These are phyloP conservation scores for Craterostigma plantagineum DNA, from an alignment of 257 asterid genomes.

Conservation along the genomic window DNA sequence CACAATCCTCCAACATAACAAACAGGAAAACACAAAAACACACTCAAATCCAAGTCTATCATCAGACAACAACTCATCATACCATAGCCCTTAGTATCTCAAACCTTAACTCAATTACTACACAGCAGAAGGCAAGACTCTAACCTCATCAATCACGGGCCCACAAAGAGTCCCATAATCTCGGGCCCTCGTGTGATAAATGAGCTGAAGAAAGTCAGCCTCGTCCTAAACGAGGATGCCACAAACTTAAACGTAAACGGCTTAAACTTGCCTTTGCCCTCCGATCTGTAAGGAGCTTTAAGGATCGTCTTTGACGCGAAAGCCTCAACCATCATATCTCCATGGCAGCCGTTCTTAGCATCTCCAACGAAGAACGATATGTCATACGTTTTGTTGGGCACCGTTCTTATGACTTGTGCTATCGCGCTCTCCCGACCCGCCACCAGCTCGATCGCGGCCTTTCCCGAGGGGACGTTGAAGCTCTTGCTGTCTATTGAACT, in stretches of 20 bases:
- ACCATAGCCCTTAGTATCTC: too few species aligned
- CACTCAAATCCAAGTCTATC: too few species aligned
- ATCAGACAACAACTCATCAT: too few species aligned
- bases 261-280: slow-evolving; percentile 33
- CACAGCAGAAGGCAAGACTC: slow-evolving; percentile 17
- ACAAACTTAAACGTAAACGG: slow-evolving; percentile 36
- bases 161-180: slow-evolving; percentile 69
- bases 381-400: slow-evolving; percentile 29
- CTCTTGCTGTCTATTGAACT: slow-evolving; percentile 44
- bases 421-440: slow-evolving; percentile 78
- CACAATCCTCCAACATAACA: too few species aligned
- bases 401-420: slow-evolving; percentile 49
- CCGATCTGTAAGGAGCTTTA: slow-evolving; percentile 45
- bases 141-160: slow-evolving; percentile 62
- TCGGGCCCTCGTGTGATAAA: slow-evolving; percentile 39
- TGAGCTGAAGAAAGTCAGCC: slow-evolving; percentile 72
- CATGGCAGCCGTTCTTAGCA: slow-evolving; percentile 65
- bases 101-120: too few species aligned
- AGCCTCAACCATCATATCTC: slow-evolving; percentile 78
- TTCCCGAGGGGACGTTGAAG: slow-evolving; percentile 60
- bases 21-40: too few species aligned
- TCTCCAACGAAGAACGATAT: slow-evolving; percentile 47
- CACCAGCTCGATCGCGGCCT: slow-evolving; percentile 48
- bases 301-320: slow-evolving; percentile 35
- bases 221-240: slow-evolving; percentile 36